Conservation (phyloP, 2,329 filamentous ascomycete species). For the Verticillium nubilum region DNA sequence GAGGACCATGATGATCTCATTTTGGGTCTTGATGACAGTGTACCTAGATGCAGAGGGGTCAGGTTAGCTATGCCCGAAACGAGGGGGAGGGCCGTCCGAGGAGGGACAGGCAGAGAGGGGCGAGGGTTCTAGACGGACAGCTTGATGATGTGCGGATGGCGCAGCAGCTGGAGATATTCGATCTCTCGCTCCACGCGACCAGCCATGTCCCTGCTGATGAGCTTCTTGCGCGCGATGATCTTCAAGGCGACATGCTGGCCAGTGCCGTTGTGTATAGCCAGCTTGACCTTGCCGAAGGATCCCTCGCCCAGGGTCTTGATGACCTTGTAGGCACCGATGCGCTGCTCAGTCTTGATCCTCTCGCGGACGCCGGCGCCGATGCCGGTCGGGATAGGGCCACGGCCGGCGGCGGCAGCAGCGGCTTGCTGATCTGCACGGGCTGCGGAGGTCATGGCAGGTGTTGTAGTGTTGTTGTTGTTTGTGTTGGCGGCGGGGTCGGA, state of each 20-base stretch:
- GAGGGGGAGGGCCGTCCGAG: too few species aligned
- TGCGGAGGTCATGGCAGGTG: constrained; percentile 15
- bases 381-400: constrained; percentile 13
- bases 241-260: constrained; percentile 96
- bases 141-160: constrained; percentile 99
- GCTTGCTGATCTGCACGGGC: constrained; percentile 12
- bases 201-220: constrained; percentile 96
- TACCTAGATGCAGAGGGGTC: constrained; percentile 49
- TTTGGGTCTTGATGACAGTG: constrained; percentile 91
- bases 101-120: background rate
- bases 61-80: too few species aligned
- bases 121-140: constrained; percentile 52
- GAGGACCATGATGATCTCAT: constrained; percentile 98
- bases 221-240: constrained; percentile 93
- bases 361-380: constrained; percentile 26
- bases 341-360: constrained; percentile 65
- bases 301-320: constrained; percentile 90
- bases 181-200: constrained; percentile 97
- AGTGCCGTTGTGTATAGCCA: constrained; percentile 86
- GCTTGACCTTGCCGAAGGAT: constrained; percentile 97
- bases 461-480: constrained; percentile 17
- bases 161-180: constrained; percentile 89
- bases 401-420: constrained; percentile 6
- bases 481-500: constrained; percentile 22
- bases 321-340: constrained; percentile 87